Conservation (phyloP, 495 filamentous ascomycete genomes). For the Monascus purpureus region DNA sequence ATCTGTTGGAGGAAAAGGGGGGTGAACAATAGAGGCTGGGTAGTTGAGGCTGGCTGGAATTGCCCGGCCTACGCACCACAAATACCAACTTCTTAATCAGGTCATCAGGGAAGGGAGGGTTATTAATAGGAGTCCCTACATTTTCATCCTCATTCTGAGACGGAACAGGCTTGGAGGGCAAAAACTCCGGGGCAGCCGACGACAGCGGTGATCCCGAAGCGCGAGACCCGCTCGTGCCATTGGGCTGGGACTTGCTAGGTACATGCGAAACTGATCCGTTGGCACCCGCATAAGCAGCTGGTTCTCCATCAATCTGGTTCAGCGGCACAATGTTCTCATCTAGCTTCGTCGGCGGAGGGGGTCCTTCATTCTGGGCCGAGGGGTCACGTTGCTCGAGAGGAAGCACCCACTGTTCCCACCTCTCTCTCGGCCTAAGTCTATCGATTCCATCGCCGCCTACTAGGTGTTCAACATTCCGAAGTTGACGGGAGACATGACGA, state of each 20-base stretch:
- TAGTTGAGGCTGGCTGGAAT: slow-evolving; percentile 7
- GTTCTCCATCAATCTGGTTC: slow-evolving; percentile 10
- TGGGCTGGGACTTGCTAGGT: slow-evolving; percentile 19
- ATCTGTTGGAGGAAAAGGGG: slow-evolving; percentile 39
- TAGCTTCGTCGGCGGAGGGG: slow-evolving; percentile 15
- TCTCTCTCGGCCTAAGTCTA: slow-evolving; percentile 59
- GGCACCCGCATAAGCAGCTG: neutral
- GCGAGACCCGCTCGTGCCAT: slow-evolving; percentile 26
- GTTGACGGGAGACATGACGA: slow-evolving; percentile 55
- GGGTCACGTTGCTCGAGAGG: slow-evolving; percentile 44
- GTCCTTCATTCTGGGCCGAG: slow-evolving; percentile 46
- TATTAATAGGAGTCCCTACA: slow-evolving; percentile 26
- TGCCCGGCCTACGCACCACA: slow-evolving; percentile 24
- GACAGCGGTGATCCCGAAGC: slow-evolving; percentile 47
- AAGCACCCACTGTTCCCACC: slow-evolving; percentile 74
- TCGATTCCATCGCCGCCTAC: slow-evolving; percentile 60
- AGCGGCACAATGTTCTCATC: slow-evolving; percentile 15
- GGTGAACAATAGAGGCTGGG: slow-evolving; percentile 19
- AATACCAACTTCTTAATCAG: slow-evolving; percentile 38
- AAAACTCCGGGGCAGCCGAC: slow-evolving; percentile 63
- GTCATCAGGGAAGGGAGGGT: slow-evolving; percentile 37
- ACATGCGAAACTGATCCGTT: slow-evolving; percentile 16
- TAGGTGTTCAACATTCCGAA: slow-evolving; percentile 55
- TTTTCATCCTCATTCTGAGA: slow-evolving; percentile 26
- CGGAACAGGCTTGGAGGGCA: slow-evolving; percentile 35